Evolutionary conservation across 768 basidiomycete genomes (phyloP).

Genomic region (Amylocystis lapponica): DNA sequence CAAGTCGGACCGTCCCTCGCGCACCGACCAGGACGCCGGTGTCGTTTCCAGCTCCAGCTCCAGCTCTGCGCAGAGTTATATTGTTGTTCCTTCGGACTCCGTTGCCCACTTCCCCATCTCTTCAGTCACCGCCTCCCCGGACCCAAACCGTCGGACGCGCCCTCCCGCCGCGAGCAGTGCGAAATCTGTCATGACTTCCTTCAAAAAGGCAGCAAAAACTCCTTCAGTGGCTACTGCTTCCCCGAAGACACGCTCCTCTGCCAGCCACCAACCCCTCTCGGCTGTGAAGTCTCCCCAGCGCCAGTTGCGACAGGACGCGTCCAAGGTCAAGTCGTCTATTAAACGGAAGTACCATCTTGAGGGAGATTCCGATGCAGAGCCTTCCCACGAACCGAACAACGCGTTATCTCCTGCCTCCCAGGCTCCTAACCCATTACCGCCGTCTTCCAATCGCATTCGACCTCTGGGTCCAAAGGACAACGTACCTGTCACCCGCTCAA

Average conservation of each 20-base stretch:
- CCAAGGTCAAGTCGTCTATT: neutral
- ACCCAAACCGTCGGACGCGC: neutral
- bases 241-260: neutral
- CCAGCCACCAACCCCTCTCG: neutral
- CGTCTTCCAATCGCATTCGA: neutral
- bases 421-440: neutral
- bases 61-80: constrained; percentile 16
- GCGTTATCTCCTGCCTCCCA: neutral
- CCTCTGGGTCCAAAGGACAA: neutral
- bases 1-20: constrained; percentile 2
- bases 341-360: constrained; percentile 5
- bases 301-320: constrained; percentile 12
- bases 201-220: neutral
- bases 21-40: constrained; percentile 17
- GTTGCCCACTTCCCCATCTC: neutral
- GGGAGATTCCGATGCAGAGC: neutral
- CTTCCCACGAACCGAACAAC: neutral
- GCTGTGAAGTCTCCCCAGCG: constrained; percentile 6
- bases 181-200: neutral
- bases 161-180: neutral
- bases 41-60: constrained; percentile 12
- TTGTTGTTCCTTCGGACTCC: constrained; percentile 7
- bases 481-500: neutral
- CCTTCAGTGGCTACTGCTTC: neutral
- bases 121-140: neutral